Conservation (phyloP, 140 eudicot genomes). For the Senecio squalidus region DNA sequence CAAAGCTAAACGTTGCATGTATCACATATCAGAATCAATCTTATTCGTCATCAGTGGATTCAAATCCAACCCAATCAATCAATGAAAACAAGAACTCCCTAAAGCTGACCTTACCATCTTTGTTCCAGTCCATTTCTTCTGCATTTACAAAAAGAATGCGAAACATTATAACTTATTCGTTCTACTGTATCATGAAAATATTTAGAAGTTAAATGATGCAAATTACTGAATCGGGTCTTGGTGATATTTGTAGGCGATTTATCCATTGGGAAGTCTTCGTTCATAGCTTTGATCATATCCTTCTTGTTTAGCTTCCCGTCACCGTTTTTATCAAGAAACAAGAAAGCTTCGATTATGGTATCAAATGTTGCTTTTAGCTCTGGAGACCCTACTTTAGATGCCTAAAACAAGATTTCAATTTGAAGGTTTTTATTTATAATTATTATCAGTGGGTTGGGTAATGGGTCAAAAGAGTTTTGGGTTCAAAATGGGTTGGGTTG, state of each 20-base stretch:
- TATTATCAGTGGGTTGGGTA: too few species aligned
- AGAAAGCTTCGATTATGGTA: constrained; percentile 60
- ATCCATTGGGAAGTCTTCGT: constrained; percentile 42
- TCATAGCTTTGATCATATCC: constrained; percentile 23
- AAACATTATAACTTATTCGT: not conserved
- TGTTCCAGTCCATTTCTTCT: constrained; percentile 87
- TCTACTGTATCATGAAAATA: not conserved
- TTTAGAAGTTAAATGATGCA: not conserved
- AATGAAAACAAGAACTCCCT: constrained; percentile 62
- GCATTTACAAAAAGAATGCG: constrained; percentile 16
- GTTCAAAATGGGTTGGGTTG: not conserved
- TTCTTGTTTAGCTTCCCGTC: constrained; percentile 10
- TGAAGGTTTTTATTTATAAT: not conserved
- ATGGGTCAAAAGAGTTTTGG: not conserved
- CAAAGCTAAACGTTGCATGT: not conserved
- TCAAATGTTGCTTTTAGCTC: constrained; percentile 73
- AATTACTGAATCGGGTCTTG: constrained; percentile 52
- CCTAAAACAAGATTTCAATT: constrained; percentile 27
- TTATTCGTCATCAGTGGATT: constrained; percentile 34
- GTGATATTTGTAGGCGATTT: constrained; percentile 50
- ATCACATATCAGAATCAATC: constrained; percentile 7
- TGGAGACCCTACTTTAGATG: constrained; percentile 39
- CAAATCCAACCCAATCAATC: constrained; percentile 62
- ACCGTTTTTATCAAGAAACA: constrained; percentile 57
- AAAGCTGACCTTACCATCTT: constrained; percentile 70